A percentile compares a stretch with the other conserved stretches of the same genome.
Evolutionary conservation across 2,329 filamentous ascomycete species (phyloP).

Genomic region (Aspergillus fumigatiaffinis): DNA sequence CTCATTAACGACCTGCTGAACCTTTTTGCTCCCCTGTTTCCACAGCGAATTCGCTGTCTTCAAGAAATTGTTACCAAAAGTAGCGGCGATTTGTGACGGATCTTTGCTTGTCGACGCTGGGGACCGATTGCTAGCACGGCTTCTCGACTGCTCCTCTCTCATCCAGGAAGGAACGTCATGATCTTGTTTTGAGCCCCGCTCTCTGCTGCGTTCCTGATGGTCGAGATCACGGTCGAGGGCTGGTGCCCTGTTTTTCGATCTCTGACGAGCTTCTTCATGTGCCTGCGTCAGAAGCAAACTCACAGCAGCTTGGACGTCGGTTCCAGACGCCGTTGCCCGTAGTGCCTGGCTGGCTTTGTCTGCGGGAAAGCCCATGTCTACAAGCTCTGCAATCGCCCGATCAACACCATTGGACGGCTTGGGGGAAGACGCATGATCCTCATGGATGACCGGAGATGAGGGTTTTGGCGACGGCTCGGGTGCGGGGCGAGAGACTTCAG

Average conservation of each 20-base stretch:
- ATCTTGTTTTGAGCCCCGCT: slow-evolving; percentile 23
- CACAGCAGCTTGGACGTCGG: slow-evolving; percentile 80
- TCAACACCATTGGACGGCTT: slow-evolving; percentile 57
- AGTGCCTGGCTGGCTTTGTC: slow-evolving; percentile 80
- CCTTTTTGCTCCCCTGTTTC: slow-evolving; percentile 90
- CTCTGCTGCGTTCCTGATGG: slow-evolving; percentile 21
- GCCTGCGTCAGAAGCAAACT: slow-evolving; percentile 89
- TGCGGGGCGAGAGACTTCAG: slow-evolving; percentile 43
- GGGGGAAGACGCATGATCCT: slow-evolving; percentile 15
- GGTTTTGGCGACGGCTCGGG: slow-evolving; percentile 25
- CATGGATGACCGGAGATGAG: slow-evolving; percentile 11
- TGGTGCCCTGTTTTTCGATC: slow-evolving; percentile 43
- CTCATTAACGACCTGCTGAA: slow-evolving; percentile 88
- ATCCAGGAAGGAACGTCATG: slow-evolving; percentile 57
- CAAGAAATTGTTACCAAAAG: slow-evolving; percentile 77
- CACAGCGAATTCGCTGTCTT: slow-evolving; percentile 94
- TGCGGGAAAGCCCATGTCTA: slow-evolving; percentile 90
- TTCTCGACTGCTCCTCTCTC: slow-evolving; percentile 46
- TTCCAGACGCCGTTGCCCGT: slow-evolving; percentile 71
- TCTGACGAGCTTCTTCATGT: slow-evolving; percentile 75
- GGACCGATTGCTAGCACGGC: slow-evolving; percentile 27
- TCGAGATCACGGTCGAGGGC: slow-evolving; percentile 15
- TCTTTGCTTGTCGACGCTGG: slow-evolving; percentile 62
- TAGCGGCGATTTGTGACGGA: slow-evolving; percentile 73
- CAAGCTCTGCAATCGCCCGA: slow-evolving; percentile 76